Conservation (phyloP, 768 basidiomycete species). For the Lactarius indigo region DNA sequence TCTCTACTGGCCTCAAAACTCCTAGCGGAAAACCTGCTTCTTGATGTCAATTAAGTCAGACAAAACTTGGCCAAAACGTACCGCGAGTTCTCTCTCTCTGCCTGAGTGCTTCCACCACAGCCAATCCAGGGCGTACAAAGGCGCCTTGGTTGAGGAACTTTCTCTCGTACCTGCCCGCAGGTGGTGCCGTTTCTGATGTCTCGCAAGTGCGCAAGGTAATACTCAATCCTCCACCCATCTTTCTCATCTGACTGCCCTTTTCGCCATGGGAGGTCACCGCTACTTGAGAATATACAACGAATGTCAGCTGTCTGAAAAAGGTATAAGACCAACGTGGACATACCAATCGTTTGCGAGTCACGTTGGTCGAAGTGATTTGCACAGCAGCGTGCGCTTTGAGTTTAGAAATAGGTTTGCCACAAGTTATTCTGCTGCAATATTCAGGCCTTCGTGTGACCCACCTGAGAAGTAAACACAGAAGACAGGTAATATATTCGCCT, state of each 20-base stretch:
- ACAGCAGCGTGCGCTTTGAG: no score
- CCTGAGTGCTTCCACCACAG: neutral
- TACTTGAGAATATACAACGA: neutral
- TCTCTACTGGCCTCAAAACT: neutral
- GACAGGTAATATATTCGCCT: neutral
- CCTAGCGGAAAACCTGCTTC: neutral
- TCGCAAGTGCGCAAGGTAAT: neutral
- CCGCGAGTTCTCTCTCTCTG: neutral
- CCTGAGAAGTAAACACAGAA: neutral
- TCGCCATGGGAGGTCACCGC: neutral
- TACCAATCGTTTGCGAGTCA: neutral
- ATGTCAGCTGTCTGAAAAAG: neutral
- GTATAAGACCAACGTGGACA: no score
- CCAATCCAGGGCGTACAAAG: neutral
- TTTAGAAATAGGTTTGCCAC: neutral
- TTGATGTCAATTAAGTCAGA: neutral
- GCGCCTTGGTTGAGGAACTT: neutral
- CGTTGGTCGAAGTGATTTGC: neutral
- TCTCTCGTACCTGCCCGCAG: no score
- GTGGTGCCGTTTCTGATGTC: no score
- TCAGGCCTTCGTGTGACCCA: neutral
- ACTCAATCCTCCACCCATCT: neutral
- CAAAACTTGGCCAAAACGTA: neutral
- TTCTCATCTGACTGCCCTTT: neutral
- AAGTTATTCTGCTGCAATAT: neutral